Base-by-base conservation (phyloP, 2,329 filamentous ascomycete genomes). In the Colletotrichum spaethianum region DNA sequence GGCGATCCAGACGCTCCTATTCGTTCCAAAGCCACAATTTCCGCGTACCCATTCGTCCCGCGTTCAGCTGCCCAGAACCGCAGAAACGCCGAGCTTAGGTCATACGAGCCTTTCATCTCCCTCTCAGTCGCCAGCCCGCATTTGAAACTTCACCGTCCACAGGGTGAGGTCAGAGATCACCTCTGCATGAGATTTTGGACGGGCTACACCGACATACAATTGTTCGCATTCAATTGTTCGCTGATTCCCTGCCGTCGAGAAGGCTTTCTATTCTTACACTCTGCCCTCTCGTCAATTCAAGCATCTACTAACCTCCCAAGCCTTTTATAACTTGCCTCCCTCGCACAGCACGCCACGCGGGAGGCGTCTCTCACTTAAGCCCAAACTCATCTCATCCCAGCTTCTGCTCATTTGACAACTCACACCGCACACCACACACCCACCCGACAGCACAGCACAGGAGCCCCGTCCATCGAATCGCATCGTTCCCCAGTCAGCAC, bases 11-110 rank as follows among this genome's bases (percentile, higher is more conserved):
- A 38, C 28, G n/a, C 23, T 72, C 36, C 62, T 23, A 72, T 72
- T 72, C 65, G 69, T 38, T 53, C 65, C 59, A 53, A 50, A 59
- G 65, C 69, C 69, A 69, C 52, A 46, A 69, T 59, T 40, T 63
- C 65, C 69, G 65, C 69, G 69, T 59, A 60, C 53, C 33, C 59
- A 60, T 59, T 28, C 64, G 38, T 52, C 63, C 40, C 56, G 18
- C 52, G 20, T 46, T 53, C 59, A 40, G 57, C 67, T 69, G 52
- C 52, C 64, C 38, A 71, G 68, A 38, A 33, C 36, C 5, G 11
- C 31, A 56, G 31, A 38, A 42, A 71, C 56, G 69, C 69, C 69
- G 59, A 69, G 59, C 59, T 14, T 44, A 40, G 36, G 23, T 52
- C 52, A 18, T 59, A 53, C 53, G 36, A 38, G 57, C 59, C 40